These are phyloP conservation scores for Cercospora citrullina DNA, from an alignment of 2,329 filamentous ascomycete species.

Conservation along the genomic window DNA sequence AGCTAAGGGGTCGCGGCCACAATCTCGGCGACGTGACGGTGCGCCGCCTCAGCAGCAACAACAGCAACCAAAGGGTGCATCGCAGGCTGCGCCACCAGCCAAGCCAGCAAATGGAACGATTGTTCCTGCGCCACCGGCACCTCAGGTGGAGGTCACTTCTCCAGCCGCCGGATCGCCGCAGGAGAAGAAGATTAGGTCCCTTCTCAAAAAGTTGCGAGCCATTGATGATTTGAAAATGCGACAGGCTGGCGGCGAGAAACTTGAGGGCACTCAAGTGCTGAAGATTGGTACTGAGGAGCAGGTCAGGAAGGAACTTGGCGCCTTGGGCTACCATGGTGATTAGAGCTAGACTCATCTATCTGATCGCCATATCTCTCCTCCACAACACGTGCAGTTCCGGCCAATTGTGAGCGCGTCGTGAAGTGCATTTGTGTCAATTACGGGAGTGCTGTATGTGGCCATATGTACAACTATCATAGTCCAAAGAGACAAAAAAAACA, in stretches of 20 bases:
- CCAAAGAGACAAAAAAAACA: background rate
- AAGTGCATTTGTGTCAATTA: background rate
- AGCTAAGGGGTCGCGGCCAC: conserved; percentile 29
- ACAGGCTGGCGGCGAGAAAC: conserved; percentile 87
- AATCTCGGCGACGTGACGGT: conserved; percentile 31
- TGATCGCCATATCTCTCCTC: background rate
- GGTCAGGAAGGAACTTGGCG: conserved; percentile 75
- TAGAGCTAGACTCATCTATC: conserved; percentile 9
- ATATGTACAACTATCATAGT: background rate
- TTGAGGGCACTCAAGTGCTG: conserved; percentile 97
- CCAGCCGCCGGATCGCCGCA: conserved; percentile 64
- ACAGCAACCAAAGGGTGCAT: conserved; percentile 38
- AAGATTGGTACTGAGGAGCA: conserved; percentile 89
- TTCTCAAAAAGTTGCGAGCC: conserved; percentile 95
- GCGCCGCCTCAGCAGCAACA: conserved; percentile 15
- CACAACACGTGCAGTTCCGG: background rate
- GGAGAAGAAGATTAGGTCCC: conserved; percentile 89
- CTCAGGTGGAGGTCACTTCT: conserved; percentile 57
- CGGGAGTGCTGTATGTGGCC: background rate
- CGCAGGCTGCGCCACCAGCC: conserved; percentile 31
- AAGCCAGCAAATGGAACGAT: conserved; percentile 23
- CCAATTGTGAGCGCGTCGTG: background rate
- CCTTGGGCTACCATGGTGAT: conserved; percentile 33
- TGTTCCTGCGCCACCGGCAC: conserved; percentile 31
- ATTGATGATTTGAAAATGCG: conserved; percentile 99